These are phyloP conservation scores for Ambrosia trifida DNA, from an alignment of 129 eudicot species.

Conservation along the genomic window DNA sequence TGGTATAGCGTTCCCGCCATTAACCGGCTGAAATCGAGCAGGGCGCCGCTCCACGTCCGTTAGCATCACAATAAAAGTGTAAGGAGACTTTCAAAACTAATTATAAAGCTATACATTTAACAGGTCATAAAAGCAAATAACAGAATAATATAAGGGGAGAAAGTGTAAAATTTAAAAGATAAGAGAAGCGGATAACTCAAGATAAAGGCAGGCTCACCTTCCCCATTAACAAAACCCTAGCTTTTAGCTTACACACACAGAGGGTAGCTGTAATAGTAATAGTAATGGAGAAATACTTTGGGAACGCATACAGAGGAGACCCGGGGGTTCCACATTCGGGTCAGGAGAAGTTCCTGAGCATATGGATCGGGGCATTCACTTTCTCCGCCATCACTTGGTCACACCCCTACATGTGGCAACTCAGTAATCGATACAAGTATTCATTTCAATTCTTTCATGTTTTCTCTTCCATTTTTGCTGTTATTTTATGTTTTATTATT, in stretches of 20 bases:
- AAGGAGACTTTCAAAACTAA: no score
- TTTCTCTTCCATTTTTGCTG: not conserved
- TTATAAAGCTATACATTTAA: not conserved
- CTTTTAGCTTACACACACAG: not conserved
- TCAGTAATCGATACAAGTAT: constrained; percentile 70
- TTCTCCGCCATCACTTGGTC: constrained; percentile 58
- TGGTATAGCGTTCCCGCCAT: no score
- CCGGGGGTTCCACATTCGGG: constrained; percentile 89
- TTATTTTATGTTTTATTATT: not conserved
- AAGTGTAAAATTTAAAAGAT: constrained; percentile 17
- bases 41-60: no score
- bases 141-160: not conserved
- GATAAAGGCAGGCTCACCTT: constrained; percentile 2
- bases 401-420: constrained; percentile 70
- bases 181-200: constrained; percentile 37
- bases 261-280: no score
- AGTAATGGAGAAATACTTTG: constrained; percentile 88
- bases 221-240: constrained; percentile 22
- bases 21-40: no score
- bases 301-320: constrained; percentile 91
- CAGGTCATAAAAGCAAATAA: not conserved
- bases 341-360: constrained; percentile 49
- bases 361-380: constrained; percentile 64
- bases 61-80: no score
- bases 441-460: not conserved